Conservation (phyloP, 176 grass and related monocot species). For the Pontederia paniculata region DNA sequence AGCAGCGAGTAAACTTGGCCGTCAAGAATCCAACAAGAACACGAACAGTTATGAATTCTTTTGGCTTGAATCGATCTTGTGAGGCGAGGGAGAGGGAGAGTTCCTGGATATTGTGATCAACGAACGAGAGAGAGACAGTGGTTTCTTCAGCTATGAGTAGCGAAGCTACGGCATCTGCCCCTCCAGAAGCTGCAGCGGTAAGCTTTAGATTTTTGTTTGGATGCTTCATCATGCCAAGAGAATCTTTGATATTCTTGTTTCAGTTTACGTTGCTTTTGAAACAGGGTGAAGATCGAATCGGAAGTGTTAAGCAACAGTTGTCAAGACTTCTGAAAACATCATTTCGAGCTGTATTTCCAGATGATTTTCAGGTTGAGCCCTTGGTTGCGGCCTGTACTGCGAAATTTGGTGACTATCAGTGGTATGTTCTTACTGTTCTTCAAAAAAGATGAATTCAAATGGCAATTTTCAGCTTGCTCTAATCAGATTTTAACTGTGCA, state of each 20-base stretch:
- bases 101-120: no score
- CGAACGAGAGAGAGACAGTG: not conserved
- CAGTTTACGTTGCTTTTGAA: not conserved
- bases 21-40: no score
- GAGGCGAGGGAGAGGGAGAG: not conserved
- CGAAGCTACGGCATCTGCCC: conserved; percentile 32
- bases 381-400: conserved; percentile 65
- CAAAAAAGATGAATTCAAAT: not conserved
- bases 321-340: conserved; percentile 46
- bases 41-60: no score
- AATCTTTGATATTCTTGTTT: no score
- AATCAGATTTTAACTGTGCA: conserved; percentile 2
- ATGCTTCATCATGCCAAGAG: no score
- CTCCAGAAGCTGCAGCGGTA: conserved; percentile 11
- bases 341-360: conserved; percentile 42
- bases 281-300: conserved; percentile 24
- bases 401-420: conserved; percentile 94
- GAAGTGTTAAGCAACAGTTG: conserved; percentile 81
- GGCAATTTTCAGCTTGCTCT: not conserved
- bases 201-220: not conserved
- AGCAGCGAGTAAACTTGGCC: no score
- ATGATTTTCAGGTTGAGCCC: conserved; percentile 35
- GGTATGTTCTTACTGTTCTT: conserved; percentile 33
- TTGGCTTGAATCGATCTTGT: no score
- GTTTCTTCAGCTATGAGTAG: conserved; percentile 41